phyloP scores from a whole-genome alignment of 768 basidiomycete species.

The Podaxis carcinomalis region DNA sequence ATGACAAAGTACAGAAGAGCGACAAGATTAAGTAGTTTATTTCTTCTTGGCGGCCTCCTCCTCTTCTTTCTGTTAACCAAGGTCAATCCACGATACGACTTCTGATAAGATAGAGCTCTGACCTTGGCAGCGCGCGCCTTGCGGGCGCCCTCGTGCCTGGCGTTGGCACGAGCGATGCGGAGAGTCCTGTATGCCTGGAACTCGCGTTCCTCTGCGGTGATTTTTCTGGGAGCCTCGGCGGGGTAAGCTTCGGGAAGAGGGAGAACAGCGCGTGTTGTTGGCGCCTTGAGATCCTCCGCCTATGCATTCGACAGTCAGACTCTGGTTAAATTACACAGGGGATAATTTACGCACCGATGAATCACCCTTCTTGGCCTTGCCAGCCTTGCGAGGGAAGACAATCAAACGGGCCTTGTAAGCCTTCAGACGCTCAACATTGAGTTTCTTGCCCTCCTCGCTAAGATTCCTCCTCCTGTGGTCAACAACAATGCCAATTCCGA shows the following conservation, averaged over 20 bases:
- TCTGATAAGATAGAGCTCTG: slow-evolving; percentile 22
- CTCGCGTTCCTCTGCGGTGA: slow-evolving; percentile 84
- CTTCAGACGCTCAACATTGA: slow-evolving; percentile 92
- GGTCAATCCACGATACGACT: background rate
- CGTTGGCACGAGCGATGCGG: slow-evolving; percentile 76
- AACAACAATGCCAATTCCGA: slow-evolving; percentile 89
- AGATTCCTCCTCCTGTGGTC: slow-evolving; percentile 96
- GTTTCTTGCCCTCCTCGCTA: slow-evolving; percentile 92
- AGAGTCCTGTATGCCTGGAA: slow-evolving; percentile 89
- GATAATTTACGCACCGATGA: slow-evolving; percentile 60
- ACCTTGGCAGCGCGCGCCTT: slow-evolving; percentile 86
- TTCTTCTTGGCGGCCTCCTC: slow-evolving; percentile 93
- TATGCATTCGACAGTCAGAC: slow-evolving; percentile 24
- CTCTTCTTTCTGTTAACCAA: slow-evolving; percentile 65
- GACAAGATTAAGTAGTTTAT: slow-evolving; percentile 39
- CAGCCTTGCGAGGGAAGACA: slow-evolving; percentile 94
- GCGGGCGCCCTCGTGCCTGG: slow-evolving; percentile 83
- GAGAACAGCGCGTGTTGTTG: slow-evolving; percentile 64
- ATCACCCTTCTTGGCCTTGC: slow-evolving; percentile 95
- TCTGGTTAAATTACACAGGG: background rate
- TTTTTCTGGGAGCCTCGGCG: slow-evolving; percentile 87
- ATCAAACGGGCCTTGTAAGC: slow-evolving; percentile 91
- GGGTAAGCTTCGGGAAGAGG: slow-evolving; percentile 65
- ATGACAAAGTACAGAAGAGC: slow-evolving; percentile 16
- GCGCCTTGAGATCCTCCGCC: slow-evolving; percentile 79